phyloP scores from a whole-genome alignment of 768 basidiomycete genomes.

The Hypholoma fasciculare region DNA sequence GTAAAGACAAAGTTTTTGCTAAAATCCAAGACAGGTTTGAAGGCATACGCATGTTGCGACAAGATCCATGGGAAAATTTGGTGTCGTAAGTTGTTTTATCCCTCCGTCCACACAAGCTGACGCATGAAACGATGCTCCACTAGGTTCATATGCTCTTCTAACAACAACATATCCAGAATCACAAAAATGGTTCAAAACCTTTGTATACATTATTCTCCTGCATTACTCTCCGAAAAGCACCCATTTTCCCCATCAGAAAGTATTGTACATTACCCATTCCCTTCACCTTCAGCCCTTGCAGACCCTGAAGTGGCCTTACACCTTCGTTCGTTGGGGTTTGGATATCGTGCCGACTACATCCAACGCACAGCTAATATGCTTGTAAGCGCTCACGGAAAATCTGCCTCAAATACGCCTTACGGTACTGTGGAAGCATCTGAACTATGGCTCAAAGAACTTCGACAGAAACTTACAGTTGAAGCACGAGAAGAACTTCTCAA shows the following conservation, averaged over 20 bases:
- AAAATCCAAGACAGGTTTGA: constrained; percentile 60
- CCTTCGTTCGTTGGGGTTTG: constrained; percentile 87
- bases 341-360: constrained; percentile 92
- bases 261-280: constrained; percentile 76
- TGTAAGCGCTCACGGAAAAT: constrained; percentile 47
- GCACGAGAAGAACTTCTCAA: constrained; percentile 78
- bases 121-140: not conserved
- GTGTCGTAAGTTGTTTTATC: constrained; percentile 63
- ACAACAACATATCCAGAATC: constrained; percentile 95
- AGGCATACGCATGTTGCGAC: constrained; percentile 85
- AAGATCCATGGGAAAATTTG: constrained; percentile 96
- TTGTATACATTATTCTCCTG: constrained; percentile 72
- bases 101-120: not conserved
- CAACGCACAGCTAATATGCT: constrained; percentile 82
- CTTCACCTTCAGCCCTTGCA: constrained; percentile 69
- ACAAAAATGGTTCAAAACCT: constrained; percentile 90
- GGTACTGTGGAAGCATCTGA: constrained; percentile 50
- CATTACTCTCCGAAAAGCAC: constrained; percentile 53
- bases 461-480: constrained; percentile 46
- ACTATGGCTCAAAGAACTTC: constrained; percentile 56
- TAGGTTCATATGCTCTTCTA: constrained; percentile 97
- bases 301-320: constrained; percentile 53
- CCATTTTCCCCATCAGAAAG: constrained; percentile 27
- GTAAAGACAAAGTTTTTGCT: constrained; percentile 74
- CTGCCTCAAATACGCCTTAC: constrained; percentile 14